Evolutionary conservation across 2,329 filamentous ascomycete species (phyloP), one percentile per base, ranked within the genome.

Genomic region (Aphanoascus verrucosus): DNA sequence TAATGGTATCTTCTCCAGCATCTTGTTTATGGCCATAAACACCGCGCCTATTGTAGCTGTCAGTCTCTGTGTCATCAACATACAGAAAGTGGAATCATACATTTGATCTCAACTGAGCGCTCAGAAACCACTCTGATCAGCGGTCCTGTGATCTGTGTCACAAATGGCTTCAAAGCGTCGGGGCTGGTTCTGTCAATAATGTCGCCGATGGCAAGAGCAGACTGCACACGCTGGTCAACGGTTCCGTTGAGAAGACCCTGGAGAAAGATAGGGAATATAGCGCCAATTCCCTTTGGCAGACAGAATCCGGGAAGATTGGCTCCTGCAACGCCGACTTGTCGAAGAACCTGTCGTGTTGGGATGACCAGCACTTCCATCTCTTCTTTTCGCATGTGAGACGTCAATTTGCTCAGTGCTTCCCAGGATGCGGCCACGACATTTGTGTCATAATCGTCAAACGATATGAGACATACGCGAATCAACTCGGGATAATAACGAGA

Each of bases 171-270:
- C 58, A 98, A 76, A 17, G 90, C 84, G 55, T 89, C 84, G 60
- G 88, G 82, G 68, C 84, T 91, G 23, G 93, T 94, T 55, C 93
- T 83, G 72, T 97, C 93, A 59, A 97, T 85, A 60, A 98, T 86
- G 66, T 98, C 94, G 1, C 90, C 94, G 61, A 98, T 94, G 54
- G 88, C 93, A 58, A 97, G 77, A 44, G 94, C 93, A 55, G 93
- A 83, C 67, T 94, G 87, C 23, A 88, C 93, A 67, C 90, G 81
- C 73, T 98, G 93, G 4, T 98, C 93, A 14, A 86, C 76, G 37
- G 86, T 90, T 55, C 93, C 94, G 64, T 98, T 97, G 85, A 98
- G 94, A 60, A 98, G 78, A 71, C 93, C 93, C 67, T 98, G 94
- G 65, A 97, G 71, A 79, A 98, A 97, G 60, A 98, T 97, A 1